Evolutionary conservation across 768 basidiomycete species (phyloP), one percentile per base, ranked within the genome.

Genomic region (Boletus patriciae): DNA sequence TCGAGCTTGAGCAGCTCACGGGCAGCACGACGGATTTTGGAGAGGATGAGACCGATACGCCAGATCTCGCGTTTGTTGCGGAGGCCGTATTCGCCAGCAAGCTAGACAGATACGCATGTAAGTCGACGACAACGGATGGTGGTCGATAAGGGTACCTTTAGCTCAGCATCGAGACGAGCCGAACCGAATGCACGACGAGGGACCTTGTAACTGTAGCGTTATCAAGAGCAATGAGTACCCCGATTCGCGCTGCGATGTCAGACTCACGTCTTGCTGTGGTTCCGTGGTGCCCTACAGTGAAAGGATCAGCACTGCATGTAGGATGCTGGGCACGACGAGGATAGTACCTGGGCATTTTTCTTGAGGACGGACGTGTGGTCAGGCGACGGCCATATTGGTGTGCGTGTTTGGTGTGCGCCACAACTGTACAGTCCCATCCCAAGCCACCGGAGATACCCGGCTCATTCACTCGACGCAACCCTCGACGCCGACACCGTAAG

Each of bases 41-140:
- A 99, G 53, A 99, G 88, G 75, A 87, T 87, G 71, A 99, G 88
- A 74, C 93, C 87, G 76, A 99, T 98, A 72, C 97, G 92, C 97
- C 96, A 99, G 81, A 98, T 97, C 81, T 99, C 97, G 74, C 96
- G 91, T 84, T 99, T 99, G 91, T 98, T 98, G 77, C 95, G 92
- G 74, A 98, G 92, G 76, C 97, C 97, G 83, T 95, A 98, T 80
- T 99, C 97, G 78, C 97, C 96, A 52, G 95, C 96, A 77, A 98
- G 95, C 96, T 97, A 67, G 40, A 51, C 16, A 42, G 37, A 25
- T 38, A 50, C 49, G 50, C 49, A 45, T n/a, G 37, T 55, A 31
- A 59, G 50, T 29, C n/a, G 41, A 31, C 13, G 38, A 46, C 25
- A 33, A 57, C 48, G 15, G n/a, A 49, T 4, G 37, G 15, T 5